A percentile compares a stretch with the other conserved stretches of the same genome.
phyloP scores from a whole-genome alignment of 140 eudicot genomes.

The Ambrosia hybrid region DNA sequence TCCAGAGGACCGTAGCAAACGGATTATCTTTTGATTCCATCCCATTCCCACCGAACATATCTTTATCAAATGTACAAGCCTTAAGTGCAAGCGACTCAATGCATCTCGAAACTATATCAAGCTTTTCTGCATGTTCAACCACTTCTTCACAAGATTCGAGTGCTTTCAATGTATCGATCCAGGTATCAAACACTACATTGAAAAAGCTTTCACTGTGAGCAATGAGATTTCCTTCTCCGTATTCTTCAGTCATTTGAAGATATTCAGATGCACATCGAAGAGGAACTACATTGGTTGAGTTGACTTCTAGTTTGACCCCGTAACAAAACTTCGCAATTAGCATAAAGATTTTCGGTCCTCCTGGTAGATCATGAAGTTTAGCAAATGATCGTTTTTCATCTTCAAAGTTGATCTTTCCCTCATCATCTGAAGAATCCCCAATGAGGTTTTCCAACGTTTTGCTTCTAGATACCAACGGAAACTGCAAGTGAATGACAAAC shows the following conservation, averaged over 20 bases:
- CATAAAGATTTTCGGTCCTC: slow-evolving; percentile 57
- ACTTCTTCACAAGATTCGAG: slow-evolving; percentile 60
- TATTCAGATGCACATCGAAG: slow-evolving; percentile 72
- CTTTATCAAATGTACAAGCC: slow-evolving; percentile 47
- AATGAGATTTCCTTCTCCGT: slow-evolving; percentile 65
- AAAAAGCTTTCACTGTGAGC: slow-evolving; percentile 45
- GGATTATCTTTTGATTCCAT: slow-evolving; percentile 38
- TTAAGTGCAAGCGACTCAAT: slow-evolving; percentile 55
- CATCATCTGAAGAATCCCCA: slow-evolving; percentile 47
- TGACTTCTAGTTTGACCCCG: slow-evolving; percentile 56
- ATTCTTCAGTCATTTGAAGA: slow-evolving; percentile 72
- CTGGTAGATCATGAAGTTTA: slow-evolving; percentile 60
- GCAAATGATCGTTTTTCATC: slow-evolving; percentile 38
- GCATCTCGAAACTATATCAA: slow-evolving; percentile 57
- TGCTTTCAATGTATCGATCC: slow-evolving; percentile 59
- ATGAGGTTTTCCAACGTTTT: slow-evolving; percentile 46
- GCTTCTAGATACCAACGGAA: slow-evolving; percentile 68
- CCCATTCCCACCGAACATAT: slow-evolving; percentile 45
- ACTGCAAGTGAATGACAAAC: slow-evolving; percentile 42
- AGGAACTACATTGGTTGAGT: slow-evolving; percentile 46
- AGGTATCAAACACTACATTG: slow-evolving; percentile 43
- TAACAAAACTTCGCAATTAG: slow-evolving; percentile 69
- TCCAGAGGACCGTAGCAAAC: slow-evolving; percentile 45
- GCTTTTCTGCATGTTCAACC: slow-evolving; percentile 49
- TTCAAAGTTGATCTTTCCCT: slow-evolving; percentile 28